These are phyloP conservation scores for Cucumis sativus DNA, from an alignment of 306 rosid species.

Conservation along the genomic window DNA sequence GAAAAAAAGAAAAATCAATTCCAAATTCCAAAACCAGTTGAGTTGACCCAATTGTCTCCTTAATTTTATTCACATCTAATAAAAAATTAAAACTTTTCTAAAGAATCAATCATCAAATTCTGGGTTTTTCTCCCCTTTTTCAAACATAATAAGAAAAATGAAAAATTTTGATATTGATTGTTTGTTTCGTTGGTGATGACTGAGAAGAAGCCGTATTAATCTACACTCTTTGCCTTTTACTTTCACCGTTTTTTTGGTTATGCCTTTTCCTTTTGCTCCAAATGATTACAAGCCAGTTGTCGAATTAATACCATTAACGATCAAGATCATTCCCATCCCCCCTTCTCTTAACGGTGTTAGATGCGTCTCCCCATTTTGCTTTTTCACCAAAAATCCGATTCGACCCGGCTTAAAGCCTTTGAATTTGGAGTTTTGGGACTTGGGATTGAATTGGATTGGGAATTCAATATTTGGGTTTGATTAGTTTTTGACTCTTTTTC, in stretches of 20 bases:
- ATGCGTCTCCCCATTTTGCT: background rate
- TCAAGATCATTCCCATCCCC: background rate
- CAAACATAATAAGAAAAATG: background rate
- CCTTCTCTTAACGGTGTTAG: background rate
- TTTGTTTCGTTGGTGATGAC: background rate
- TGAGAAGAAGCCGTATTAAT: background rate
- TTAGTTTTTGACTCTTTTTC: background rate
- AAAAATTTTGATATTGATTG: background rate
- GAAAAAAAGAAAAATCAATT: background rate
- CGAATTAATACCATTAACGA: background rate
- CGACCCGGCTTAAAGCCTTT: background rate
- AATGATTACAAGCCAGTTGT: slow-evolving; percentile 6
- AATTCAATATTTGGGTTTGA: slow-evolving; percentile 7
- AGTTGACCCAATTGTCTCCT: slow-evolving; percentile 1
- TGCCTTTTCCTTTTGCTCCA: slow-evolving; percentile 1
- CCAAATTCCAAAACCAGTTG: background rate
- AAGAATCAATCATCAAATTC: background rate
- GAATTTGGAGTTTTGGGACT: slow-evolving; percentile 9
- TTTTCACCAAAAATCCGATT: background rate
- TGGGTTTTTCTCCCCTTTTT: background rate
- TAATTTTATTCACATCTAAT: background rate
- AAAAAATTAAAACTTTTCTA: background rate
- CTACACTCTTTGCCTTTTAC: background rate
- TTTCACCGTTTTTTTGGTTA: slow-evolving; percentile 7
- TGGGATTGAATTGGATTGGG: background rate